Percentiles rank a stretch among this genome's conserved stretches.
Evolutionary conservation across 768 basidiomycete species (phyloP).

Genomic region (Pleurotus djamor): DNA sequence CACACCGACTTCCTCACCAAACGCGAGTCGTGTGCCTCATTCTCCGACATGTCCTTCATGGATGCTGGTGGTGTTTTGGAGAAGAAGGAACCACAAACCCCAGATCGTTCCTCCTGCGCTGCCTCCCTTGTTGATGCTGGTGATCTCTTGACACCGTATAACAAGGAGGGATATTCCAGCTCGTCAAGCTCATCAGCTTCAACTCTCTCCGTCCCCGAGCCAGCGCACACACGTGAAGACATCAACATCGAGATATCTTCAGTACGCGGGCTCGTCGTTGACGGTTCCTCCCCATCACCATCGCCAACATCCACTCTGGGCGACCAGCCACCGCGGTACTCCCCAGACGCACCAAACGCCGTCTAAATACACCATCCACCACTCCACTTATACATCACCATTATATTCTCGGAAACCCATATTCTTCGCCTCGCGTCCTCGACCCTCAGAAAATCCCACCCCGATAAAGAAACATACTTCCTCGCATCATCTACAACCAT

Average conservation of each 20-base stretch:
- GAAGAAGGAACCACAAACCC: slow-evolving; percentile 30
- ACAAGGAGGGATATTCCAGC: slow-evolving; percentile 25
- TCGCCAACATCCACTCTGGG: slow-evolving; percentile 12
- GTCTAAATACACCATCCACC: slow-evolving; percentile 13
- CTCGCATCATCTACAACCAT: not conserved
- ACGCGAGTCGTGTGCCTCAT: slow-evolving; percentile 46
- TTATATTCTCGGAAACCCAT: not conserved
- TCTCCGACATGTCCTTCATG: slow-evolving; percentile 40
- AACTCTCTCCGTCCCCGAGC: slow-evolving; percentile 20
- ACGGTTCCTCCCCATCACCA: slow-evolving; percentile 5
- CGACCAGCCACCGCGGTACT: slow-evolving; percentile 18
- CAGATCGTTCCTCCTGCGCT: slow-evolving; percentile 33
- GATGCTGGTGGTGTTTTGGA: slow-evolving; percentile 37
- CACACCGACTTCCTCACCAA: slow-evolving; percentile 41
- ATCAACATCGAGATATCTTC: slow-evolving; percentile 28
- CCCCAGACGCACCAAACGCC: slow-evolving; percentile 12
- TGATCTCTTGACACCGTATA: slow-evolving; percentile 35
- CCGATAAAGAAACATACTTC: not conserved
- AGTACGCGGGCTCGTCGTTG: slow-evolving; percentile 13
- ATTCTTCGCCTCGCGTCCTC: not conserved
- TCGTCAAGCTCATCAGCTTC: slow-evolving; percentile 30
- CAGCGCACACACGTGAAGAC: slow-evolving; percentile 20
- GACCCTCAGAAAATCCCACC: not conserved
- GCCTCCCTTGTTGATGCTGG: slow-evolving; percentile 33
- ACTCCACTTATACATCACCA: not conserved